Base-by-base conservation (phyloP, 2,329 filamentous ascomycete species). In the Gaeumannomyces tritici region DNA sequence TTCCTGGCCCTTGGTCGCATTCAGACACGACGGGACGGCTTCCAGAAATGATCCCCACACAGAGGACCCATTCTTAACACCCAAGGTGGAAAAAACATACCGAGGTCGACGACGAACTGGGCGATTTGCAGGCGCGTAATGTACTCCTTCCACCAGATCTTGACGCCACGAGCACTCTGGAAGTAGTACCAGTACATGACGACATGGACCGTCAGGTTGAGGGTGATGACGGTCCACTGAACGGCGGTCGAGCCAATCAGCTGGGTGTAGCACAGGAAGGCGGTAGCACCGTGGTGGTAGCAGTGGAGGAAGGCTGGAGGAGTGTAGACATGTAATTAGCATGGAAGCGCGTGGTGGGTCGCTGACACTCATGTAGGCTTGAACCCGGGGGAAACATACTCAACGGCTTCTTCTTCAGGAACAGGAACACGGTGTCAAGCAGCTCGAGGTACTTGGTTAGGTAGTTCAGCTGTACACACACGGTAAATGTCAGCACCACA, bases 131-230 rank as follows among this genome's bases (percentile, higher is more conserved):
- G 89, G 73, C 93, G 90, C 70, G 93, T 98, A 74, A 98, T 96
- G 89, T 93, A 98, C 80, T 97, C 91, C 89, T 98, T 98, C 93
- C 93, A 98, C 93, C 93, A 97, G 79, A 97, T 95, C 72, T 88
- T 89, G 76, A 98, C 86, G 69, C 95, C 95, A 70, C 93, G 92
- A 62, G 93, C 93, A 73, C 91, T 93, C 84, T 98, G 93, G 88
- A 98, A 98, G 86, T 98, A 98, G 87, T 98, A 98, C 93, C 93
- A 97, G 88, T 98, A 98, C 93, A 98, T 98, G 74, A 97, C 90
- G 64, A 98, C 93, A 79, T 98, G 93, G 62, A 98, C 93, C 66
- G 86, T 86, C 73, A 98, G 80, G 84, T 98, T 98, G 70, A 98
- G 86, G 62, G 86, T 89, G 74, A 98, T 98, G 66, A 89, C 88